Evolutionary conservation across 1,284 basidiomycete genomes (phyloP).

Genomic region (Ceratobasidium sp.): DNA sequence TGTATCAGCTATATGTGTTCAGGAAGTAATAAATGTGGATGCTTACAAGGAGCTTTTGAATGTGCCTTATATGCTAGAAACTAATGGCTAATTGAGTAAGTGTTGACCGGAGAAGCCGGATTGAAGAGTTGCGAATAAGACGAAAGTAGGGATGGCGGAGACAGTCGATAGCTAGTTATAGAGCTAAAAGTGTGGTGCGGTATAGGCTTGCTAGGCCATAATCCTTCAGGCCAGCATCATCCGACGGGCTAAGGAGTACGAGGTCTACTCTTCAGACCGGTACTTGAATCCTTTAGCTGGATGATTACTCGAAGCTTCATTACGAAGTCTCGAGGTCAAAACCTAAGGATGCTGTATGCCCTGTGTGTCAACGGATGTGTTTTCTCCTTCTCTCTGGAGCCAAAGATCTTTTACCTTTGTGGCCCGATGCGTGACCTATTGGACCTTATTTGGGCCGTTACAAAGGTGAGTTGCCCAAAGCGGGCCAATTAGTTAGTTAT

Average conservation of each 20-base stretch:
- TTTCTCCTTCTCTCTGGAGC: constrained; percentile 1
- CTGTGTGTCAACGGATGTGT: not conserved
- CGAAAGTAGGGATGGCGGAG: not conserved
- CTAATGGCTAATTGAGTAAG: constrained; percentile 4
- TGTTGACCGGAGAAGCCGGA: not conserved
- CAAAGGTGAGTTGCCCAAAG: constrained; percentile 28
- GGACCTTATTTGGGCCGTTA: constrained; percentile 7
- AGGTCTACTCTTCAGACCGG: constrained; percentile 9
- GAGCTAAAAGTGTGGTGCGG: not conserved
- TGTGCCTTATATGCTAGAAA: constrained; percentile 4
- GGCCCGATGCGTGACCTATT: constrained; percentile 4
- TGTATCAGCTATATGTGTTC: constrained; percentile 17
- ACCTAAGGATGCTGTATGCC: not conserved
- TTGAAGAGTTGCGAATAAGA: not conserved
- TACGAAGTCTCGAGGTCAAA: constrained; percentile 19
- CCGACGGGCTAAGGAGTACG: constrained; percentile 6
- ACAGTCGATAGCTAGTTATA: constrained; percentile 10
- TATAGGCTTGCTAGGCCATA: constrained; percentile 14
- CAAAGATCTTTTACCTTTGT: constrained; percentile 15
- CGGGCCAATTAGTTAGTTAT: constrained; percentile 1
- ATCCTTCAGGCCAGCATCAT: constrained; percentile 11
- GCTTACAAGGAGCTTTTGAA: constrained; percentile 20
- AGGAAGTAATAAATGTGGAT: not conserved
- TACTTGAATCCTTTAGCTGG: constrained; percentile 18
- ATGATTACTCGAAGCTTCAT: constrained; percentile 29